Base-by-base conservation (phyloP, 495 filamentous ascomycete species). In the Talaromyces proteolyticus region DNA sequence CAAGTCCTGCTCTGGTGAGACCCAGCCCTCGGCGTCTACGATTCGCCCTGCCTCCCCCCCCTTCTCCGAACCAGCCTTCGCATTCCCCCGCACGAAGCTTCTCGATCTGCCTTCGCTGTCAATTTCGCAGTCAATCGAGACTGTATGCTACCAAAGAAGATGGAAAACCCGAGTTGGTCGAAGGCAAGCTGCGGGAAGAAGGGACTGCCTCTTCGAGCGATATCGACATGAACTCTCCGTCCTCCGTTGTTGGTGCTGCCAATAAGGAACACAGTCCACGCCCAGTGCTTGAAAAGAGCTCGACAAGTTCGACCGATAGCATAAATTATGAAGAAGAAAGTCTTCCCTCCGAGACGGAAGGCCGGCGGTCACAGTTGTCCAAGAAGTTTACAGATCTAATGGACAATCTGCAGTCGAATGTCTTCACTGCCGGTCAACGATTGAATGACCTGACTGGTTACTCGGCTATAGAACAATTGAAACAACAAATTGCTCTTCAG, bases 371-470 rank as follows among this genome's bases (percentile, higher is more conserved):
- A 47, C 68, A 81, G 48, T 58, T 89, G 39, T 86, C 86, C 4
- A 88, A 86, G 53, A 80, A 84, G 52, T 84, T 96, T 61, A 81
- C 77, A 42, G 60, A 75, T 43, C 65, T 95, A 57, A 95, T 96
- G 88, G 93, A 98, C 67, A 80, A 88, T 52, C 61, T 96, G 20
- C 89, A 95, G 61, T 81, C 87, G 20, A 89, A 91, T 53, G 73
- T 91, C 26, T 88, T 94, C 54, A 78, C 83, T 47, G 90, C 90
- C 10, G 86, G 87, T 4, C 91, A 95, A 61, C 85, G 84, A 49
- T 76, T 98, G 66, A 97, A 97, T 65, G 87, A 88, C 58, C 74
- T 95, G 42, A 98, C 94, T 1, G 94, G 94, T 11, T 98, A 98
- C 76, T 85, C 87, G 1, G 85, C 86, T 29, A 98, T 98, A 65